phyloP scores from a whole-genome alignment of 495 filamentous ascomycete genomes.

The Hyaloscypha hepaticicola region DNA sequence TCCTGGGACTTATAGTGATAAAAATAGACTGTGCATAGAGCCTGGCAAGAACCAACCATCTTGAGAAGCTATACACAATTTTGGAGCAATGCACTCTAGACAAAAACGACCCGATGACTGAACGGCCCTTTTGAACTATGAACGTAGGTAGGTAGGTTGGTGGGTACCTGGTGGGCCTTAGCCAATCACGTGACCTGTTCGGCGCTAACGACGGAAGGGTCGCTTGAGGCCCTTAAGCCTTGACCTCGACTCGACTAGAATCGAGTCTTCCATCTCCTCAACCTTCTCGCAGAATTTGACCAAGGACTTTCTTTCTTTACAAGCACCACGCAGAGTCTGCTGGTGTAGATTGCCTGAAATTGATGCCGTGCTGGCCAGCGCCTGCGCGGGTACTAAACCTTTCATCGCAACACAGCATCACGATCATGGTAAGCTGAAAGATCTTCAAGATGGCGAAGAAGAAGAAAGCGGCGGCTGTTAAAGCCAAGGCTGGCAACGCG shows the following conservation, averaged over 20 bases:
- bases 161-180: no score
- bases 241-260: background rate
- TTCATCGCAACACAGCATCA: background rate
- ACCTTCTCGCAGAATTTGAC: background rate
- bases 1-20: background rate
- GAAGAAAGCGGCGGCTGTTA: conserved; percentile 10
- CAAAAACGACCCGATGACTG: no score
- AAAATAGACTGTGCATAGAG: no score
- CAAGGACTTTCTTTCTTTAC: background rate
- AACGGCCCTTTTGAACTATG: no score
- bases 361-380: conserved; percentile 12
- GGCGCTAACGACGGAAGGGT: no score
- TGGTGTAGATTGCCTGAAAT: conserved; percentile 8
- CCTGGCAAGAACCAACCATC: no score
- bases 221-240: no score
- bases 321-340: conserved; percentile 3
- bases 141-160: no score
- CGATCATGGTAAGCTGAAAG: conserved; percentile 20
- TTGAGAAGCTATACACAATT: no score
- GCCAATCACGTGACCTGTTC: no score
- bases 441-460: conserved; percentile 22
- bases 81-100: no score
- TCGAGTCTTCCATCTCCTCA: background rate
- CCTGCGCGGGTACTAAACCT: conserved; percentile 8
- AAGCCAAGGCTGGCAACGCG: background rate